These are phyloP conservation scores for Brasenia schreberi DNA, from an alignment of 164 flowering plant genomes.

Conservation along the genomic window DNA sequence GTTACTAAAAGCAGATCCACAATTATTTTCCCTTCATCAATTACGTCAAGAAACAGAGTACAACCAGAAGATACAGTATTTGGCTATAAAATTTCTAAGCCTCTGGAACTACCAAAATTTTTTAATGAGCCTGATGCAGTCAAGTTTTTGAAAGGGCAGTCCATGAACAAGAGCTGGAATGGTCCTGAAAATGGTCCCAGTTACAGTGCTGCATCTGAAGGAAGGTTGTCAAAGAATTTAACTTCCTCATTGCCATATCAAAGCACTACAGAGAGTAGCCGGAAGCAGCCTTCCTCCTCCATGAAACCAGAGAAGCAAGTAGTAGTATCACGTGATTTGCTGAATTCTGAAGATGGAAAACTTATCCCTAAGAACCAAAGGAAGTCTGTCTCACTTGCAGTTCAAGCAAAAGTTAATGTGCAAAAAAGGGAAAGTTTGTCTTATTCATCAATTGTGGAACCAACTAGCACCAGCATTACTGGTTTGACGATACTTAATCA, in stretches of 20 bases:
- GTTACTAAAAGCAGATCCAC: slow-evolving; percentile 23
- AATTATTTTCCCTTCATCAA: slow-evolving; percentile 24
- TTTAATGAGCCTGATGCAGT: slow-evolving; percentile 53
- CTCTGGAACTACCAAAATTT: slow-evolving; percentile 30
- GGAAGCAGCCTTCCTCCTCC: neutral
- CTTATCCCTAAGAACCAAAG: slow-evolving; percentile 28
- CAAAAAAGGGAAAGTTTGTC: slow-evolving; percentile 63
- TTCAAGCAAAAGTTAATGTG: slow-evolving; percentile 94
- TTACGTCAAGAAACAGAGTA: slow-evolving; percentile 28
- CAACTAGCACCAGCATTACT: slow-evolving; percentile 9
- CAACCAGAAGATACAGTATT: slow-evolving; percentile 37
- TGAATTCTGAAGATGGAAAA: slow-evolving; percentile 24
- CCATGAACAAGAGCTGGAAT: slow-evolving; percentile 36
- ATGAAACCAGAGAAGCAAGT: neutral
- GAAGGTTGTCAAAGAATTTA: neutral
- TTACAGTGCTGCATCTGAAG: neutral
- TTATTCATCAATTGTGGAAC: neutral
- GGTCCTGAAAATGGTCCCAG: slow-evolving; percentile 6
- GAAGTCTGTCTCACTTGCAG: slow-evolving; percentile 77
- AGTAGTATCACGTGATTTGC: neutral
- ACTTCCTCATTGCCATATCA: neutral
- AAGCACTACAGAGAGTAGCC: neutral
- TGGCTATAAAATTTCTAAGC: slow-evolving; percentile 21
- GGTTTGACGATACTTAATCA: slow-evolving; percentile 25
- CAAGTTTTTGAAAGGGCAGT: slow-evolving; percentile 61